Base-by-base conservation (phyloP, 2,329 filamentous ascomycete species). In the Cercospora beticola region DNA sequence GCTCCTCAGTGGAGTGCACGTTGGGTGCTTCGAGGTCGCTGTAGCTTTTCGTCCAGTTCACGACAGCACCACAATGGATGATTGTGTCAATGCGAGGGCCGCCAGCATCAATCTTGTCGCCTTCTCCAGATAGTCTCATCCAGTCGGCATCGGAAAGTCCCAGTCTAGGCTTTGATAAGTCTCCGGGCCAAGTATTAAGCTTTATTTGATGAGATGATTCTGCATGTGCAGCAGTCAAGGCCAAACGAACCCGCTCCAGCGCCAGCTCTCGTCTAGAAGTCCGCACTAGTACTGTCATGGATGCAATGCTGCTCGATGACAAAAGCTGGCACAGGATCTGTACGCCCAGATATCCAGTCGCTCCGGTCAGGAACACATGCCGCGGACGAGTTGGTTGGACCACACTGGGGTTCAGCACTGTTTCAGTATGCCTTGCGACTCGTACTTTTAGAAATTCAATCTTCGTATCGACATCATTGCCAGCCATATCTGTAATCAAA, bases 31-130 rank as follows among this genome's bases (percentile, higher is more conserved):
- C 30, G 6, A 65, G 63, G 9, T 65, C 49, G 9, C 40, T 28
- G 52, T 65, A 65, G 21, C 52, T 46, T 28, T 65, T 59, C 21
- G 54, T 58, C 63, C 63, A 65, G 23, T 65, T 40, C 10, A 65
- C 54, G n/a, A 65, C 63, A 43, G 63, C 63, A 14, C 63, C 63
- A 21, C 63, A 65, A 56, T 65, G 63, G 28, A 65, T 65, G 52
- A 65, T 65, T 12, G 52, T 65, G 23, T 58, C 49, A 21, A 64
- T 57, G 26, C 52, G 21, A 7, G 62, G 16, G 16, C 14, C 8
- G 2, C 5, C n/a, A 10, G 46, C 3, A 12, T 52, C 18, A 7
- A 1, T 4, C 5, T 18, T 26, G 18, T 12, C 5, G 21, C 6
- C 2, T 1, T 12, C 46, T 12, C 9, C 8, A 7, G 46, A 52